Evolutionary conservation across 2,329 filamentous ascomycete genomes (phyloP), one percentile per base, ranked within the genome.

Genomic region (Nannizziopsis arthrosporioides): DNA sequence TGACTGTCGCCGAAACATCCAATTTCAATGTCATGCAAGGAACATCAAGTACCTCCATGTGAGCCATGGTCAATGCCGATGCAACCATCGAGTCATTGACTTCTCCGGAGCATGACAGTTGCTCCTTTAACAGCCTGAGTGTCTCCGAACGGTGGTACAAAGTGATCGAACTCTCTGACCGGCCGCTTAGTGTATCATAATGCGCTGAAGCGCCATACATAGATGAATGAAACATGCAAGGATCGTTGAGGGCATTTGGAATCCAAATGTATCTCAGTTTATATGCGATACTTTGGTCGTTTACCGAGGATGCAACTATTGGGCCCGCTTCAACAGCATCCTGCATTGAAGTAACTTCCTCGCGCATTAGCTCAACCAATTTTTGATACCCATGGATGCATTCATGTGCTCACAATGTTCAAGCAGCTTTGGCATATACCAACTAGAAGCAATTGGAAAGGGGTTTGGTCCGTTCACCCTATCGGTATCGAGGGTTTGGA

Each of bases 151-250:
- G 48, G 14, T 50, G 48, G 10, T 35, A 50, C 17, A 47, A 18
- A 5, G 48, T 50, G 32, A 47, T 50, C 12, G 39, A 15, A 39
- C 44, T 50, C 10, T 42, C 44, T 27, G n/a, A 35, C 18, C 39
- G 22, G 18, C 39, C 43, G 15, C 38, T 44, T 17, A 47, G 39
- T n/a, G 41, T 22, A 35, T 50, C 48, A n/a, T 47, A 42, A 44
- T 50, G 44, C 36, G 44, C 39, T 14, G 48, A 47, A 18, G 48
- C 44, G 2, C 36, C 43, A 30, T 47, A 50, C 44, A 47, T 31
- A 14, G 48, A 47, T 4, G 44, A 42, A 43, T 50, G 48, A 30
- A 50, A 47, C 48, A 50, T 47, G 40, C 44, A 50, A 14, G 44
- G 27, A 18, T 44, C 37, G 3, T 8, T 22, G 18, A 50, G 27